A percentile compares a stretch with the other conserved stretches of the same genome.
These are phyloP conservation scores for Microcyclospora tardicrescens DNA, from an alignment of 2,329 filamentous ascomycete species.

Conservation along the genomic window DNA sequence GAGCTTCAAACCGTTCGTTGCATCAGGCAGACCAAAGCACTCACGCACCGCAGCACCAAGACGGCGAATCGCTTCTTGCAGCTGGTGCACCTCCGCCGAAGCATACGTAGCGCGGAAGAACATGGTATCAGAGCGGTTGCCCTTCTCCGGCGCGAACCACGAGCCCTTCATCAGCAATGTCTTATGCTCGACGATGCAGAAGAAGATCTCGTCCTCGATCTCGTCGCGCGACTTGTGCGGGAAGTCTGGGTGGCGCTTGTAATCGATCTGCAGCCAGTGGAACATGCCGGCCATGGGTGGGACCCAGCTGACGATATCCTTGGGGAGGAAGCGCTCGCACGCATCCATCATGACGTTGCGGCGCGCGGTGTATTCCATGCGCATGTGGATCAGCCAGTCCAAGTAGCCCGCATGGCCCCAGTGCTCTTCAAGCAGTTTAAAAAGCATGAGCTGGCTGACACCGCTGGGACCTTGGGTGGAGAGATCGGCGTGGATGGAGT, in stretches of 20 bases:
- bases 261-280: slow-evolving; percentile 63
- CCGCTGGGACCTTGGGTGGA: slow-evolving; percentile 77
- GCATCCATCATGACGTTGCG: slow-evolving; percentile 65
- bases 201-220: slow-evolving; percentile 80
- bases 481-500: slow-evolving; percentile 68
- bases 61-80: slow-evolving; percentile 40
- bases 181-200: slow-evolving; percentile 58
- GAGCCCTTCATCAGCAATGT: slow-evolving; percentile 73
- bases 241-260: slow-evolving; percentile 50
- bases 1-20: neutral
- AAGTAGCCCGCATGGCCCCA: slow-evolving; percentile 91
- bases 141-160: slow-evolving; percentile 75
- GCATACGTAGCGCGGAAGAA: slow-evolving; percentile 90
- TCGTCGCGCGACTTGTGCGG: slow-evolving; percentile 39
- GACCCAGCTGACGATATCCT: slow-evolving; percentile 63
- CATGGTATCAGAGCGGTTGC: slow-evolving; percentile 46
- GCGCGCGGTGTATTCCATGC: slow-evolving; percentile 66
- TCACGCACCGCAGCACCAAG: slow-evolving; percentile 62
- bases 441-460: slow-evolving; percentile 69
- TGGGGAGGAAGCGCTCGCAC: slow-evolving; percentile 65
- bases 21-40: slow-evolving; percentile 37
- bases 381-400: slow-evolving; percentile 73
- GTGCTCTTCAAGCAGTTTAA: slow-evolving; percentile 80
- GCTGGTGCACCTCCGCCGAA: slow-evolving; percentile 48
- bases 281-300: slow-evolving; percentile 89